Evolutionary conservation across 2,329 filamentous ascomycete species (phyloP), one percentile per base, ranked within the genome.

Genomic region (Aspergillus tamarii): DNA sequence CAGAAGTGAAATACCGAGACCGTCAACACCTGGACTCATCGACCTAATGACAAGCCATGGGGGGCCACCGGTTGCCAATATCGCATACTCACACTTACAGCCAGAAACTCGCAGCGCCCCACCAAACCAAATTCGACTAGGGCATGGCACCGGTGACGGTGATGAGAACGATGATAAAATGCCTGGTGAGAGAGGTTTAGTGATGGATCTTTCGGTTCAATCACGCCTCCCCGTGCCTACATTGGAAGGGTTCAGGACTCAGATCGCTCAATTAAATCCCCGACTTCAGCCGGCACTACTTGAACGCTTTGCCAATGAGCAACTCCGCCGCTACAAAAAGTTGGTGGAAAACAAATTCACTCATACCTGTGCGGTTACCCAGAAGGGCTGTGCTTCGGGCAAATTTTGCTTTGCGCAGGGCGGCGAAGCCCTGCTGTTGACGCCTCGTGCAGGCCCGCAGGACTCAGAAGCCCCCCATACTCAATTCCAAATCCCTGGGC

Each of bases 251-350:
- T 97, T 97, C 78, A 88, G 88, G 68, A 84, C 87, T 28, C 91
- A 96, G 72, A 86, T 94, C 21, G 80, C 88, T 53, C 84, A 86
- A 64, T 80, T 96, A 50, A 96, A 96, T 72, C 92, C 92, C n/a
- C 81, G 84, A 12, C 82, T 96, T 62, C 81, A 82, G n/a, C 80
- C 84, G 10, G 84, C 88, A 76, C 83, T 97, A 67, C 86, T 94
- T 16, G 91, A 95, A 34, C 89, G 93, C 53, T 91, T 97, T 69
- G 91, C 91, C 0, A 87, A 92, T 67, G 93, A 96, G 72, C 92
- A 97, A 75, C 82, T 90, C 54, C 83, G 88, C 64, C 87, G 93
- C 61, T 96, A 94, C 78, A 95, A 94, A 76, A 86, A 87, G 32
- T 82, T 97, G 19, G 82, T 94, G 34, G 89, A 88, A 43, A 81